Base-by-base conservation (phyloP, 1,139 yeast genomes). In the Suzukiozyma palmioleophila region DNA sequence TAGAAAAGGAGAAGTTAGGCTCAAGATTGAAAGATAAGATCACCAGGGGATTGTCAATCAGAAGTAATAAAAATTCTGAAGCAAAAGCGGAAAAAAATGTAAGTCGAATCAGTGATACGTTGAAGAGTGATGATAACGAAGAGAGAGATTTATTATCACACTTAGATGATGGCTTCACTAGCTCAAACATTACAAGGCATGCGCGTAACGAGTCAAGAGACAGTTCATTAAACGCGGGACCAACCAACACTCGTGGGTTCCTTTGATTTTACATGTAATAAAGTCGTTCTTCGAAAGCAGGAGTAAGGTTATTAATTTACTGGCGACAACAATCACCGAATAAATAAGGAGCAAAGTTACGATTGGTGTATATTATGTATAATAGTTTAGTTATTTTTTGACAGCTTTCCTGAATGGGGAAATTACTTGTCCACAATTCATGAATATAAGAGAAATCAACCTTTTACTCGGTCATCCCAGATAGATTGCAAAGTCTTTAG, bases 81-180 rank as follows among this genome's bases (percentile, higher is more conserved):
- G 31, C 42, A 11, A 44, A 39, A 11, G 46, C 46, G 14, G 37
- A 42, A 6, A 45, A 46, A 14, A 51, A 51, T 18, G 44, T 59
- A 21, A 54, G 62, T n/a, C 61, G 70, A 43, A 49, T 66, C 36
- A 65, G 70, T 45, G 73, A 66, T 40, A 62, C 66, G 3, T 42
- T 66, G 29, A 39, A 42, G 21, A 39, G 45, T 28, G 56, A 55
- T 31, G 52, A 49, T 29, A 42, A 40, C 16, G 38, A 42, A n/a
- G 41, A 43, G n/a, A 40, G 31, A 28, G 25, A 25, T 6, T 33
- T 33, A 15, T n/a, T 29, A 25, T 16, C 25, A 31, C 36, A 28
- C 33, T 40, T 39, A 14, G 43, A 47, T 11, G 53, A 39, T 49
- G 56, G 38, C 24, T 33, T 26, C 11, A 22, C 33, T 12, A 29